Conservation (phyloP, 768 basidiomycete genomes). For the Mycena indigotica region DNA sequence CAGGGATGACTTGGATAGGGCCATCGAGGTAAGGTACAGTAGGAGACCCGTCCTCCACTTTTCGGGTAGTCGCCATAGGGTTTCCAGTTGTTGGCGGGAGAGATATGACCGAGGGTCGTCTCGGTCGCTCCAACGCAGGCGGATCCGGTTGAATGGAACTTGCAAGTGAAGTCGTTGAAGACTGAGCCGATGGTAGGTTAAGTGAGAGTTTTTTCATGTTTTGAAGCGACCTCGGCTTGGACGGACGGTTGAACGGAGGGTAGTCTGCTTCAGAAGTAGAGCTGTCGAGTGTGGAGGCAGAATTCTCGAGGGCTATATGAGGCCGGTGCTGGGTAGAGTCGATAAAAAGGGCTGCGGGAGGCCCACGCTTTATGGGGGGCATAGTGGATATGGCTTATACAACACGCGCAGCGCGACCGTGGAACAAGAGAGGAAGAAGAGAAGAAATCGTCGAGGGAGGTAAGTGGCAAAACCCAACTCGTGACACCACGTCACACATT, state of each 20-base stretch:
- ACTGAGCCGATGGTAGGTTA: conserved; percentile 61
- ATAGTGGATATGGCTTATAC: conserved; percentile 32
- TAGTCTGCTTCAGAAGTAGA: conserved; percentile 55
- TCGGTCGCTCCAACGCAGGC: conserved; percentile 39
- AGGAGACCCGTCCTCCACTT: conserved; percentile 64
- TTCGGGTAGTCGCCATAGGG: conserved; percentile 53
- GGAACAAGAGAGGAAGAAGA: conserved; percentile 23
- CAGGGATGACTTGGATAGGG: conserved; percentile 81
- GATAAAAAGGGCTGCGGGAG: conserved; percentile 55
- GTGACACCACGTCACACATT: background rate
- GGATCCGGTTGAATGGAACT: conserved; percentile 36
- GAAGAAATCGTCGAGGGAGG: conserved; percentile 7
- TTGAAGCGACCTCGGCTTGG: conserved; percentile 49
- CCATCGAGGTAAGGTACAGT: conserved; percentile 76
- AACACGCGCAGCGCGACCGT: conserved; percentile 48
- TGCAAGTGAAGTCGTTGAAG: conserved; percentile 54
- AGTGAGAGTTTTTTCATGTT: conserved; percentile 82
- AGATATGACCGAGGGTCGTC: conserved; percentile 74
- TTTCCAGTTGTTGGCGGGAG: conserved; percentile 56
- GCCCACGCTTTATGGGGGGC: conserved; percentile 49
- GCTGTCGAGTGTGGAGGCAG: conserved; percentile 50
- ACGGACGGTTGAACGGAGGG: conserved; percentile 42
- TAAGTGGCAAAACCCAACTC: background rate
- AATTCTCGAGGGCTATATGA: conserved; percentile 49
- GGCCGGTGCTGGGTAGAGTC: conserved; percentile 51